Base-by-base conservation (phyloP, 176 grass and related monocot species). In the Oryza rufipogon region DNA sequence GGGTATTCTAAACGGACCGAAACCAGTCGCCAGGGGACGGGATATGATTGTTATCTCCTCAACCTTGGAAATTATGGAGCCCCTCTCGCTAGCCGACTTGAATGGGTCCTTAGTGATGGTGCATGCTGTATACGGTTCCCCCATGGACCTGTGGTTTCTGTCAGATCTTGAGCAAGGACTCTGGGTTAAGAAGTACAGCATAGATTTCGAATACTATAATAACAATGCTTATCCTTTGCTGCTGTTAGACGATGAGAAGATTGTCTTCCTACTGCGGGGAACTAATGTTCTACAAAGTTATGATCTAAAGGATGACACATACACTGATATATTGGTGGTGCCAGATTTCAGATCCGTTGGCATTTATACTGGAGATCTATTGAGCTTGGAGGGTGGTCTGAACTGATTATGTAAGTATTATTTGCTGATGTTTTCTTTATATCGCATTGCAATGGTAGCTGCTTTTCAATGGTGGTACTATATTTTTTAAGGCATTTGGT, bases 51-150 rank as follows among this genome's bases (percentile, higher is more conserved):
- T 58, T 58, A 1, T 58, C 52, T 58, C 52, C 49, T 16, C 49
- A 20, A 58, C 6, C 16, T 13, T 17, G 6, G 51, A 54, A 54
- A 54, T 19, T 19, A 0, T 16, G 51, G 51, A 54, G 51, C 51
- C 30, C 12, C 39, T 79, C 61, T 79, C 77, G 1, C 6, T 80
- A 68, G 45, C 64, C 42, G 66, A 80, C 67, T 68, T 80, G 64
- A 80, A 80, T 80, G 77, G 77, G 16, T 80, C 6, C 44, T 67
- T 80, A 49, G 77, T 25, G 7, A 17, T 22, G 22, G 70, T 73
- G 22, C 70, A 73, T 5, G 17, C 12, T 47, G 22, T 73, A 46
- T 13, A 14, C 7, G 13, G 42, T 12, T 45, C 12, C 11, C 9
- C 9, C 1, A 28, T 78, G 60, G 39, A 12, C 60, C 42, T 73